Evolutionary conservation across 495 filamentous ascomycete genomes (phyloP), one percentile per base, ranked within the genome.

Genomic region (Eremomyces bilateralis): DNA sequence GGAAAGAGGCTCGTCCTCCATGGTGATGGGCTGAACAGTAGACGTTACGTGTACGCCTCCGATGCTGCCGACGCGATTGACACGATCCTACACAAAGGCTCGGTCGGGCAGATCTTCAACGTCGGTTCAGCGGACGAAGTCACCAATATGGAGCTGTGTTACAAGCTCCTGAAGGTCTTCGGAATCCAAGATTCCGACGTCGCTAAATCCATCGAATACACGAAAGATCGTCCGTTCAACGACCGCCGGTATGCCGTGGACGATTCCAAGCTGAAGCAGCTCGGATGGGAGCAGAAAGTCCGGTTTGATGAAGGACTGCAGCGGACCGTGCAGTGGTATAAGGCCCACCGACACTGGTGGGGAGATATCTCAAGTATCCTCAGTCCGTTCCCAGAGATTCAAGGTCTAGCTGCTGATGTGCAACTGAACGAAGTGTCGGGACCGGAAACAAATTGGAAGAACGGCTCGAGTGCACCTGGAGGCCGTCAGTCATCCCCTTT

Each of bases 31-130:
- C 62, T 58, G 3, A 68, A 72, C 12, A 71, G 66, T 1, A 63
- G 74, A 4, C 62, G 71, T 33, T 82, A 78, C 48, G 62, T 82
- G 13, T 79, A 66, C 43, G 76, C 69, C 4, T 66, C 63, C 12
- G 76, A 82, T 50, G 74, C 73, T 6, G 71, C 73, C n/a, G 71
- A 81, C 45, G 76, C 71, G 11, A 73, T 80, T 41, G 74, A 82
- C 54, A 76, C 71, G 0, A 73, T 82, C 42, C 61, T 82, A 10
- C 76, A 82, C 61, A 66, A 63, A 34, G 76, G 76, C 21, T 39
- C 49, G 21, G 53, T 68, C 21, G 73, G 75, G 4, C 65, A 78
- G 43, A 65, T 71, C 27, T 82, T 81, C 58, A 82, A 82, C 46
- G 67, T 82, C 15, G 67, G 64, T 28, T 78, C 76, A 0, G 55